phyloP scores from a whole-genome alignment of 306 rosid genomes.

The Malus sylvestris region DNA sequence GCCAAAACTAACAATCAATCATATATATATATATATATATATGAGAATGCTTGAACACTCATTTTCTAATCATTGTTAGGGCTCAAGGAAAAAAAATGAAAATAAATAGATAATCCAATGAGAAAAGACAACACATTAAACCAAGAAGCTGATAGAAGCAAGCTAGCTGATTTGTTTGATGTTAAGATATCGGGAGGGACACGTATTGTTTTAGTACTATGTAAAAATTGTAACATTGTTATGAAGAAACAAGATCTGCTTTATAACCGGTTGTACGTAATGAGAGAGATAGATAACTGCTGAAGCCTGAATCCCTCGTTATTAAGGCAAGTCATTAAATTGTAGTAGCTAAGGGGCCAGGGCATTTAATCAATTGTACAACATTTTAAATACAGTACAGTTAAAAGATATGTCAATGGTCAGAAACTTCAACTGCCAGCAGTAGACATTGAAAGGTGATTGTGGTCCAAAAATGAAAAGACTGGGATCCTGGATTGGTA shows the following conservation, averaged over 20 bases:
- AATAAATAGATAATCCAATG: slow-evolving; percentile 7
- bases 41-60: not conserved
- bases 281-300: too few species aligned
- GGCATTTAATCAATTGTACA: not conserved
- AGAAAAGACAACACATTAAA: not conserved
- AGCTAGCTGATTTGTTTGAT: not conserved
- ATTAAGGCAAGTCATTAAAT: not conserved
- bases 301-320: not conserved
- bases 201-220: too few species aligned
- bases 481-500: not conserved
- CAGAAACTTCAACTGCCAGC: not conserved
- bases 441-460: not conserved
- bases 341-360: not conserved
- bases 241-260: too few species aligned
- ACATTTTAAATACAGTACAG: not conserved
- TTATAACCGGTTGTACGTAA: too few species aligned
- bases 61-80: slow-evolving; percentile 14
- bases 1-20: slow-evolving; percentile 13
- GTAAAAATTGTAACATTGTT: not conserved
- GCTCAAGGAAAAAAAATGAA: not conserved
- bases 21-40: too few species aligned
- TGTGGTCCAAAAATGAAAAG: not conserved
- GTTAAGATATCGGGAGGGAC: not conserved
- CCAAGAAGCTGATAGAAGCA: not conserved
- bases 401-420: not conserved